Evolutionary conservation across 2,329 filamentous ascomycete species (phyloP), one percentile per base, ranked within the genome.

Genomic region (Sporothrix mexicana): DNA sequence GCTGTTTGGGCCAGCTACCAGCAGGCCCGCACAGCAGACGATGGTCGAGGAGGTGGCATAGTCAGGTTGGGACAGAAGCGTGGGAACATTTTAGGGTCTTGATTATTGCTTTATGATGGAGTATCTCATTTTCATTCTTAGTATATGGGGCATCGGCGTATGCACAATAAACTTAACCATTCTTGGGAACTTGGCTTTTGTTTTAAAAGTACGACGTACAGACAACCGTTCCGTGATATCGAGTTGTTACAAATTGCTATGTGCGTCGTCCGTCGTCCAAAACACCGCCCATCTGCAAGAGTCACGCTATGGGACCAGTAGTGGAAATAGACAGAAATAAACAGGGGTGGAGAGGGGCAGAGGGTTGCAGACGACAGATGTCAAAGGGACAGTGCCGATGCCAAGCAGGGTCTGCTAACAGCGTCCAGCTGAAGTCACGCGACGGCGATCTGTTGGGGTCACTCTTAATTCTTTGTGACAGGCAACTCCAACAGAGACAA

Each of bases 21-120:
- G 55, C 9, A 20, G 79, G 59, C 73, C 82, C 57, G 76, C 77
- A n/a, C 75, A 79, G 20, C 80, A 82, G 12, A 88, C 86, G 80
- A 85, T 88, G 84, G 85, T 88, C 9, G 82, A 88, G 76, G 87
- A 89, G 79, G 85, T 89, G 70, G 80, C 81, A 20, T 75, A 67
- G 49, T 36, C 30, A 7, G 30, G 1, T 13, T 47, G 36, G 20
- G 20, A 59, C n/a, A 5, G 10, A 17, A 51, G 47, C 47, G 2
- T 15, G 47, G 15, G 51, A 36, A 36, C 30, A 36, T 36, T 30
- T 15, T 59, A 36, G 57, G 23, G 43, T 25, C 9, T 36, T 30
- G n/a, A 13, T 45, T 23, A 43, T 23, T 45, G 45, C 13, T 45
- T 43, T 43, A 8, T 36, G 59, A 45, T n/a, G 59, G 59, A 20